Evolutionary conservation across 192 early-diverging fungal genomes (phyloP), one percentile per base, ranked within the genome.

Genomic region (Gaertneriomyces semiglobifer): DNA sequence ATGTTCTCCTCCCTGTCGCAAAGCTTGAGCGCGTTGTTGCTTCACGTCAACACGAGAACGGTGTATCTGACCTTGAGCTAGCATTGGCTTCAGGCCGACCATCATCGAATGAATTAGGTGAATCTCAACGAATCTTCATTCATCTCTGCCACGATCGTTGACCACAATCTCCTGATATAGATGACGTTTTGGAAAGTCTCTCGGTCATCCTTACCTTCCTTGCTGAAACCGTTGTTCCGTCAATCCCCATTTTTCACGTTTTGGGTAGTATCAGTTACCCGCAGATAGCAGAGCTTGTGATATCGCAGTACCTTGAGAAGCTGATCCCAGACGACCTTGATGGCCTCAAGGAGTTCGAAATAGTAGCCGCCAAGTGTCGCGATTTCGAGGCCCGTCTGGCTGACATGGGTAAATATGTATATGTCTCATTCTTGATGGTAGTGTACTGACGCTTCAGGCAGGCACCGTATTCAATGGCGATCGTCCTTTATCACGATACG

Each of bases 261-360:
- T 14, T 68, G 10, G 66, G 66, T 7, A 41, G 11, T 6, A 58
- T 47, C 44, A 51, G 43, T 58, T 68, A 48, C 57, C 14, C 42
- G 5, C 7, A 59, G 5, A 6, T 60, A 6, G 44, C 66, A 6
- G 42, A 48, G 16, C 19, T 9, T 6, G 62, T 69, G n/a, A 59
- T 71, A 16, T 11, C 14, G 3, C 6, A 41, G 7, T 71, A 71
- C 43, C 40, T 71, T 11, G 44, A 50, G 7, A 11, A 11, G 4
- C 40, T 39, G 1, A 39, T 71, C 7, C 69, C 69, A 6, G 54
- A 51, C 38, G 47, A 58, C 12, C 54, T 44, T 6, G 9, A 39
- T 6, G 18, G 48, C 9, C 33, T 63, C 5, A 39, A 11, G 14
- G 62, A 14, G 8, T 43, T 60, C 33, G 41, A 14, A 10, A 14